A percentile compares a stretch with the other conserved stretches of the same genome.
Conservation (phyloP, 1,284 basidiomycete genomes). For the Ceratobasidium sp. region DNA sequence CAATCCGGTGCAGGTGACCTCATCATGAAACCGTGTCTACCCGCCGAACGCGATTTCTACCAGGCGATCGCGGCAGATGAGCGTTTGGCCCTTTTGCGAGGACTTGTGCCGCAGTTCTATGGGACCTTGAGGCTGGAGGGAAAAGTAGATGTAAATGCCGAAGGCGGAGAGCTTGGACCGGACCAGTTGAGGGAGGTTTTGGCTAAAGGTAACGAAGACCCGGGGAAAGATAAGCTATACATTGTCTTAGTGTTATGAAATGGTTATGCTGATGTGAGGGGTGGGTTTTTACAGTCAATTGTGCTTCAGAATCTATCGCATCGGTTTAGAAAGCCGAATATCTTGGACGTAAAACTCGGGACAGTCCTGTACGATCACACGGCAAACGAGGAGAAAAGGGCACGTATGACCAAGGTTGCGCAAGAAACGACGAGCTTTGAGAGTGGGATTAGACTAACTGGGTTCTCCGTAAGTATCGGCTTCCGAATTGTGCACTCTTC, state of each 20-base stretch:
- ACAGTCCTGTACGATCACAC: conserved; percentile 82
- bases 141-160: conserved; percentile 59
- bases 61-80: conserved; percentile 64
- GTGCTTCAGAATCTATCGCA: conserved; percentile 89
- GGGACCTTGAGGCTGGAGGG: conserved; percentile 83
- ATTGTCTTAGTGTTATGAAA: conserved; percentile 10
- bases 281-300: conserved; percentile 69
- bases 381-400: conserved; percentile 81
- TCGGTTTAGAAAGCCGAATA: conserved; percentile 82
- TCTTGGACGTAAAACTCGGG: conserved; percentile 94
- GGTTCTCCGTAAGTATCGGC: conserved; percentile 79
- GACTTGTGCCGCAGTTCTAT: conserved; percentile 79
- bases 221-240: conserved; percentile 66
- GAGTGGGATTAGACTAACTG: conserved; percentile 87
- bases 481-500: conserved; percentile 5
- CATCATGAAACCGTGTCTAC: conserved; percentile 86
- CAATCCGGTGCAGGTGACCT: conserved; percentile 81
- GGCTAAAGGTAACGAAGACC: conserved; percentile 50
- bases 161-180: conserved; percentile 53
- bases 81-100: conserved; percentile 56
- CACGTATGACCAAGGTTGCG: conserved; percentile 82
- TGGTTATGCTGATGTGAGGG: not conserved
- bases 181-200: conserved; percentile 51
- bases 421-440: conserved; percentile 77
- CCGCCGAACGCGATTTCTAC: conserved; percentile 87